These are phyloP conservation scores for Teunomyces lycoperdinae DNA, from an alignment of 805 yeast genomes.

Conservation along the genomic window DNA sequence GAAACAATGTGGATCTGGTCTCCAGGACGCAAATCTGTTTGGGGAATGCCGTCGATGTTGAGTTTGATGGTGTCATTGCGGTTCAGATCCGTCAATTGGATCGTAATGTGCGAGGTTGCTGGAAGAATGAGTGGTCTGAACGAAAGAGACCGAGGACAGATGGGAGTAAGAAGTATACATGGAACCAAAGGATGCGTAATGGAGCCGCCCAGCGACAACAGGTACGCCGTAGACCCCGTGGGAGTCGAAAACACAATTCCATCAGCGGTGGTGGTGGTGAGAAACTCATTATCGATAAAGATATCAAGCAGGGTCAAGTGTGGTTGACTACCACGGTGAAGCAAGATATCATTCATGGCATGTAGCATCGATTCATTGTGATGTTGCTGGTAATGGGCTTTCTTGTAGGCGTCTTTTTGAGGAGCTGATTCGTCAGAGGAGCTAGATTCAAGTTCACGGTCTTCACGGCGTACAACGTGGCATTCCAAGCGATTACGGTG, in stretches of 20 bases:
- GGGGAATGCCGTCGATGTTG: slow-evolving; percentile 82
- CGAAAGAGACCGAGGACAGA: slow-evolving; percentile 88
- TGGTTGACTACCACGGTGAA: slow-evolving; percentile 87
- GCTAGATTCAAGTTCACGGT: slow-evolving; percentile 10
- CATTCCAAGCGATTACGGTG: slow-evolving; percentile 81
- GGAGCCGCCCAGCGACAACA: slow-evolving; percentile 86
- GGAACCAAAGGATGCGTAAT: slow-evolving; percentile 88
- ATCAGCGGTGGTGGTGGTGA: slow-evolving; percentile 90
- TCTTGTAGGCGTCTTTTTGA: slow-evolving; percentile 9
- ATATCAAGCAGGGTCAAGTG: slow-evolving; percentile 81
- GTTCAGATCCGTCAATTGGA: slow-evolving; percentile 50
- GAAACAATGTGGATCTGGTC: slow-evolving; percentile 75
- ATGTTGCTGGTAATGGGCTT: slow-evolving; percentile 8
- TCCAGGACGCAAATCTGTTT: slow-evolving; percentile 63
- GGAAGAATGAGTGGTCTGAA: slow-evolving; percentile 88
- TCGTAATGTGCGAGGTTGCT: slow-evolving; percentile 66
- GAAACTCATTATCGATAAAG: slow-evolving; percentile 76
- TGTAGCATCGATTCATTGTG: slow-evolving; percentile 43
- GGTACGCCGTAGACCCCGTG: slow-evolving; percentile 93
- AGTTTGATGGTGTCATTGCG: slow-evolving; percentile 46
- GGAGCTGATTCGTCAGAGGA: background rate
- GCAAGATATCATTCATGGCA: slow-evolving; percentile 89
- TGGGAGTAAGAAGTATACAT: slow-evolving; percentile 80
- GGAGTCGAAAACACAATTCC: slow-evolving; percentile 87
- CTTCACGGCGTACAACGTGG: slow-evolving; percentile 44